Evolutionary conservation across 164 flowering plant genomes (phyloP).

Genomic region (Annona squamosa): DNA sequence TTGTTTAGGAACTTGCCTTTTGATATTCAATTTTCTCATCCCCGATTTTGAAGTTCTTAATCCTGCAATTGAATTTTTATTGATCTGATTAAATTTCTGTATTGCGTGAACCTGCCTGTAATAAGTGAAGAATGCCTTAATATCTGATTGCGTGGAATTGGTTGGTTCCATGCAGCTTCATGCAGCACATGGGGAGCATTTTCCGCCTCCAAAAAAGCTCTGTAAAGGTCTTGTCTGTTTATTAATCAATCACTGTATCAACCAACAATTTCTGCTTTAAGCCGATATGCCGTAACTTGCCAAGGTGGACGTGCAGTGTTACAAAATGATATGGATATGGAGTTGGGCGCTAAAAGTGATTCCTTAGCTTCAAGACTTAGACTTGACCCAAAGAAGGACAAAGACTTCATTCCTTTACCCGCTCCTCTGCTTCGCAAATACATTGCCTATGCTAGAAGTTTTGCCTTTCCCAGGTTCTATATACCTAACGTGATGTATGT

Average conservation of each 20-base stretch:
- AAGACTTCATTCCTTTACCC: conserved; percentile 76
- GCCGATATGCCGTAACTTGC: neutral
- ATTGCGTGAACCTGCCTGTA: no score
- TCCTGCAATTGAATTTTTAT: no score
- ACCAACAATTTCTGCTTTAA: conserved; percentile 3
- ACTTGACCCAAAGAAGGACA: conserved; percentile 63
- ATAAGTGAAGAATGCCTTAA: neutral
- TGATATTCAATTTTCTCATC: no score
- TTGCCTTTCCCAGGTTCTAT: conserved; percentile 75
- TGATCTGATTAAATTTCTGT: no score
- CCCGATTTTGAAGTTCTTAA: no score
- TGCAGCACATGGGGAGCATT: conserved; percentile 54
- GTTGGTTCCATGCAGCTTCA: conserved; percentile 65
- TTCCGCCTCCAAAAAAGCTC: conserved; percentile 48
- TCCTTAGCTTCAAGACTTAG: conserved; percentile 75
- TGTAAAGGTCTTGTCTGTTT: conserved; percentile 40
- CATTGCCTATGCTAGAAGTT: conserved; percentile 90
- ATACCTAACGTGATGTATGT: neutral
- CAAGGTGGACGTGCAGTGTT: conserved; percentile 26
- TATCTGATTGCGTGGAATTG: conserved; percentile 3
- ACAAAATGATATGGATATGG: conserved; percentile 25
- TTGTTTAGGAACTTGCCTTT: no score
- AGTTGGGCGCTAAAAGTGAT: conserved; percentile 29
- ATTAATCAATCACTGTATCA: neutral
- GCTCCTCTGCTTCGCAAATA: conserved; percentile 86